Conservation (phyloP, 1,284 basidiomycete genomes). For the Ustilago vetiveriae region DNA sequence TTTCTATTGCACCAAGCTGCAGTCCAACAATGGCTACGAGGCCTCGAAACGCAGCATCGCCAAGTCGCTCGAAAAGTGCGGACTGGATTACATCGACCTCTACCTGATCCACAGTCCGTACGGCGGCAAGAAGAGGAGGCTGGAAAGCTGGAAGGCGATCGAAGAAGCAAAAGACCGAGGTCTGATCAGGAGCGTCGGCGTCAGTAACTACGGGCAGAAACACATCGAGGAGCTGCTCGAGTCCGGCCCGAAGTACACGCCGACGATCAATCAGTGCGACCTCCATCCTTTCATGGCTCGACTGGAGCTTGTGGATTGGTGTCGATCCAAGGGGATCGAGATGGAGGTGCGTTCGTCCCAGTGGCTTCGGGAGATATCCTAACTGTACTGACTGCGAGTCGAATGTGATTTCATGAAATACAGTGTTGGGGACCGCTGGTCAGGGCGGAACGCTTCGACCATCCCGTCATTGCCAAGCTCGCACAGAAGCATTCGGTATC, state of each 20-base stretch:
- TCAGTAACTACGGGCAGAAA: slow-evolving; percentile 46
- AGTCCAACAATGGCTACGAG: slow-evolving; percentile 37
- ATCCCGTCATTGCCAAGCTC: slow-evolving; percentile 16
- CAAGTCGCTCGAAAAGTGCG: slow-evolving; percentile 27
- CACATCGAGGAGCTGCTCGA: slow-evolving; percentile 43
- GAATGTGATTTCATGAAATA: too few species aligned
- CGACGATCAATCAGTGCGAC: slow-evolving; percentile 45
- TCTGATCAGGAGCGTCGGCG: slow-evolving; percentile 42
- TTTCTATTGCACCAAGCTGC: slow-evolving; percentile 30
- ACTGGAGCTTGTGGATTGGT: slow-evolving; percentile 26
- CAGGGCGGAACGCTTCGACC: slow-evolving; percentile 25
- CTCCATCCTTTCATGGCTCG: slow-evolving; percentile 35
- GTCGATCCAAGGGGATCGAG: slow-evolving; percentile 6
- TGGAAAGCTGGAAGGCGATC: slow-evolving; percentile 56
- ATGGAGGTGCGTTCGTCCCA: too few species aligned
- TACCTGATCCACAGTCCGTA: slow-evolving; percentile 63
- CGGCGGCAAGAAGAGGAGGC: slow-evolving; percentile 46
- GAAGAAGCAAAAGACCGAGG: slow-evolving; percentile 45
- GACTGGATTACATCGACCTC: slow-evolving; percentile 55
- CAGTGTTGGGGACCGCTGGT: slow-evolving; percentile 36
- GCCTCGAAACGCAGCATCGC: slow-evolving; percentile 33
- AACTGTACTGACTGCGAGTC: too few species aligned
- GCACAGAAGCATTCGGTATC: slow-evolving; percentile 24
- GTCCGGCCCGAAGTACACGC: slow-evolving; percentile 11
- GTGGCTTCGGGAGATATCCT: too few species aligned